These are phyloP conservation scores for Daldinia bambusicola DNA, from an alignment of 495 filamentous ascomycete species.

Conservation along the genomic window DNA sequence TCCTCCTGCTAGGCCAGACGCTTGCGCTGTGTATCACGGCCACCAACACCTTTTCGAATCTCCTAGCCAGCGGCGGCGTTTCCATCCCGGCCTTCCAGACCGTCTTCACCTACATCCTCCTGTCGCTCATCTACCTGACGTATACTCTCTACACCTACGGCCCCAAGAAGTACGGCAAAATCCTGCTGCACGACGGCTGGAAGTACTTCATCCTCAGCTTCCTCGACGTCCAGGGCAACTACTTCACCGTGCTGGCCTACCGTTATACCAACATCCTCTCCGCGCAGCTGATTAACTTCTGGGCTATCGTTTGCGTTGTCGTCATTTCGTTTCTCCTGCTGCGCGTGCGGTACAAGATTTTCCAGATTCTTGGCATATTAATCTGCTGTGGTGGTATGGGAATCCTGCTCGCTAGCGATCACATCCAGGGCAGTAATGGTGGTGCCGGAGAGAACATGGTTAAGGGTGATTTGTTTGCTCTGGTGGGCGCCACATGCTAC, in stretches of 20 bases:
- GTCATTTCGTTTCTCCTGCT: conserved; percentile 83
- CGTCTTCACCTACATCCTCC: conserved; percentile 90
- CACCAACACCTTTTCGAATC: conserved; percentile 85
- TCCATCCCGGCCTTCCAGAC: conserved; percentile 97
- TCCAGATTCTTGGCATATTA: conserved; percentile 86
- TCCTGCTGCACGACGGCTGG: conserved; percentile 81
- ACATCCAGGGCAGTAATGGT: conserved; percentile 76
- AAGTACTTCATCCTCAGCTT: conserved; percentile 93
- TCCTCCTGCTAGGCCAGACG: conserved; percentile 84
- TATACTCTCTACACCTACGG: conserved; percentile 87
- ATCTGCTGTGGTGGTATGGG: conserved; percentile 94
- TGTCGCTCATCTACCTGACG: conserved; percentile 82
- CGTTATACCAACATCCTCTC: conserved; percentile 90
- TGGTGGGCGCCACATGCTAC: conserved; percentile 90
- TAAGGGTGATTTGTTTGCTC: conserved; percentile 92
- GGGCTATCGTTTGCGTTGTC: conserved; percentile 95
- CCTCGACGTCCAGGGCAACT: conserved; percentile 95
- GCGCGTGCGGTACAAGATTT: conserved; percentile 83
- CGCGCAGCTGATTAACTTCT: conserved; percentile 97
- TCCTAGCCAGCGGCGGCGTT: conserved; percentile 74
- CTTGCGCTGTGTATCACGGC: conserved; percentile 88
- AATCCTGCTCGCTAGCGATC: conserved; percentile 85
- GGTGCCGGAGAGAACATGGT: conserved; percentile 73
- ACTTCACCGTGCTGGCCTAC: conserved; percentile 95
- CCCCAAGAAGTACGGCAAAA: conserved; percentile 69